These are phyloP conservation scores for Rhodocollybia butyracea DNA, from an alignment of 768 basidiomycete genomes.

Conservation along the genomic window DNA sequence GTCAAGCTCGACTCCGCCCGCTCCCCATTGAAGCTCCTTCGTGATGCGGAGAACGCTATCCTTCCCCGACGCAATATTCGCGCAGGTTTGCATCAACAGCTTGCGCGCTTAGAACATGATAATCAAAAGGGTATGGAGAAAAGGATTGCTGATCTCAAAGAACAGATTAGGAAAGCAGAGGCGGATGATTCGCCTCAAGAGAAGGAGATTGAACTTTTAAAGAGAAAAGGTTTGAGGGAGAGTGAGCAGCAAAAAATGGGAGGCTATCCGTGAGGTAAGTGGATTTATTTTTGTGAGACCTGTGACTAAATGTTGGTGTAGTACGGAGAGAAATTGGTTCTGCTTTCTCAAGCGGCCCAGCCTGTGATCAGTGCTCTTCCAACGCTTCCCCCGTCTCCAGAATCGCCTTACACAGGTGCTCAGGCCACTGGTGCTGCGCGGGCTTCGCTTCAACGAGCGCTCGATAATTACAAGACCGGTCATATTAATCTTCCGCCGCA, in stretches of 20 bases:
- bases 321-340: constrained; percentile 79
- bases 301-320: constrained; percentile 22
- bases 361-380: constrained; percentile 64
- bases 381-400: constrained; percentile 55
- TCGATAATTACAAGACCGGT: constrained; percentile 77
- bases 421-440: constrained; percentile 66
- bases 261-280: constrained; percentile 73
- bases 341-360: constrained; percentile 68
- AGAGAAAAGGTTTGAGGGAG: constrained; percentile 72
- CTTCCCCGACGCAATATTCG: constrained; percentile 62
- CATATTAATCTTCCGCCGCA: constrained; percentile 50
- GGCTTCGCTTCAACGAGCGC: constrained; percentile 70
- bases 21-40: constrained; percentile 63
- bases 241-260: constrained; percentile 79
- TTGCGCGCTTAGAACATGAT: constrained; percentile 63
- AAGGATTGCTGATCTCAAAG: constrained; percentile 66
- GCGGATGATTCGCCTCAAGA: constrained; percentile 62
- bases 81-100: constrained; percentile 53
- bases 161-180: constrained; percentile 65
- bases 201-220: constrained; percentile 66
- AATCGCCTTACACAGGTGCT: constrained; percentile 57
- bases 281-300: constrained; percentile 2
- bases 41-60: constrained; percentile 64
- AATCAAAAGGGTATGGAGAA: constrained; percentile 62
- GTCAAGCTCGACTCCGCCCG: constrained; percentile 63